A percentile compares a stretch with the other conserved stretches of the same genome.
Conservation (phyloP, 768 basidiomycete species). For the Naganishia vishniacii region DNA sequence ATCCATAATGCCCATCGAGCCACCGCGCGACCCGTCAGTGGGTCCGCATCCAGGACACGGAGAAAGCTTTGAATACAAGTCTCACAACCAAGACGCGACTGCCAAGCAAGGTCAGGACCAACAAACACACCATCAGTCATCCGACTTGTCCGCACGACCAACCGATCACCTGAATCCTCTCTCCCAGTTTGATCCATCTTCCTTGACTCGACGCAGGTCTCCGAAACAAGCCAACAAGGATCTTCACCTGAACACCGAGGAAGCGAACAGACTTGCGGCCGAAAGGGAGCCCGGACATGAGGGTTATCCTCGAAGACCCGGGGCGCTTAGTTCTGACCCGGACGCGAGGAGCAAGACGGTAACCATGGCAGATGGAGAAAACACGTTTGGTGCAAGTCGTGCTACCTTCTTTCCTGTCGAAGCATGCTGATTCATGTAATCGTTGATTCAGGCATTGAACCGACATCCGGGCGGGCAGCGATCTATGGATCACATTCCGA, state of each 20-base stretch:
- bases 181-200: constrained; percentile 15
- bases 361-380: constrained; percentile 65
- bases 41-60: constrained; percentile 7
- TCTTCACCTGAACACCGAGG: constrained; percentile 14
- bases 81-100: not conserved
- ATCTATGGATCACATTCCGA: constrained; percentile 29
- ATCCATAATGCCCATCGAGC: too few species aligned
- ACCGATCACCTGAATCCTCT: constrained; percentile 9
- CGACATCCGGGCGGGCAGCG: constrained; percentile 57
- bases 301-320: constrained; percentile 8
- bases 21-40: not conserved
- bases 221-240: constrained; percentile 19
- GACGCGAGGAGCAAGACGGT: constrained; percentile 78
- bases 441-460: constrained; percentile 59
- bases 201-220: constrained; percentile 9
- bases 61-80: not conserved
- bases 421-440: not conserved
- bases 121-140: not conserved
- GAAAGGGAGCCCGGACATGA: constrained; percentile 2
- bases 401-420: not conserved
- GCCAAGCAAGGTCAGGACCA: not conserved
- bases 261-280: constrained; percentile 8
- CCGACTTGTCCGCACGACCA: not conserved
- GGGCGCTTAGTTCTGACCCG: constrained; percentile 38
- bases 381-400: constrained; percentile 64